Evolutionary conservation across 2,329 filamentous ascomycete genomes (phyloP).

Genomic region (Fonsecaea pedrosoi): DNA sequence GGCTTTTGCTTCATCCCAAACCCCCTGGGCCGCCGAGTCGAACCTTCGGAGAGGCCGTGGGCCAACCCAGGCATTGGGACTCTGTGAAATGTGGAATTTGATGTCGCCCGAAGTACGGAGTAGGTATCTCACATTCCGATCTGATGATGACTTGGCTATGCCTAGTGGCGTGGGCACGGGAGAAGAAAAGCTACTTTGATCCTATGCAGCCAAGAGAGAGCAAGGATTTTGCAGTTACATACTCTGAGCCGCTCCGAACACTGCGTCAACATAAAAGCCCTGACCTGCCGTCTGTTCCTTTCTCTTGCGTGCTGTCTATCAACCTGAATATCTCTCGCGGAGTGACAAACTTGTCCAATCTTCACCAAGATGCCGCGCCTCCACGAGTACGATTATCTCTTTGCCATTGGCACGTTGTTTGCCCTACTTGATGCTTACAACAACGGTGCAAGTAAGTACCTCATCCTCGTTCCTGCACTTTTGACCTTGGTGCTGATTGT

Average conservation of each 20-base stretch:
- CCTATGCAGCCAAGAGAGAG: slow-evolving; percentile 13
- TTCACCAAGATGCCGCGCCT: slow-evolving; percentile 25
- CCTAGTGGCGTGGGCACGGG: background rate
- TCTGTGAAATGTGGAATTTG: background rate
- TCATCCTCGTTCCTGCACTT: background rate
- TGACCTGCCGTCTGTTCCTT: background rate
- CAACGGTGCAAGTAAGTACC: slow-evolving; percentile 74
- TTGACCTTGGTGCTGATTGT: slow-evolving; percentile 1
- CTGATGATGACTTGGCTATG: slow-evolving; percentile 4
- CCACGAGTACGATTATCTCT: slow-evolving; percentile 70
- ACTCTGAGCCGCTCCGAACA: background rate
- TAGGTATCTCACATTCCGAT: background rate
- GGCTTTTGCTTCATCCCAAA: slow-evolving; percentile 4
- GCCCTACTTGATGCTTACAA: slow-evolving; percentile 79
- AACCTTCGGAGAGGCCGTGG: background rate
- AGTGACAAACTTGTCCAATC: background rate
- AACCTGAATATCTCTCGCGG: background rate
- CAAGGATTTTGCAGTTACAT: background rate
- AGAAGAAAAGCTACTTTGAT: background rate
- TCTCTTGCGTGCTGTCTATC: background rate
- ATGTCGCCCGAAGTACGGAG: background rate
- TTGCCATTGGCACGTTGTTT: slow-evolving; percentile 77
- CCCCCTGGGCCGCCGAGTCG: background rate
- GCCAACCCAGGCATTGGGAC: slow-evolving; percentile 2
- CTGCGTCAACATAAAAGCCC: slow-evolving; percentile 16